Conservation (phyloP, 1,139 yeast species). For the Spencermartinsiella ligniputridi region DNA sequence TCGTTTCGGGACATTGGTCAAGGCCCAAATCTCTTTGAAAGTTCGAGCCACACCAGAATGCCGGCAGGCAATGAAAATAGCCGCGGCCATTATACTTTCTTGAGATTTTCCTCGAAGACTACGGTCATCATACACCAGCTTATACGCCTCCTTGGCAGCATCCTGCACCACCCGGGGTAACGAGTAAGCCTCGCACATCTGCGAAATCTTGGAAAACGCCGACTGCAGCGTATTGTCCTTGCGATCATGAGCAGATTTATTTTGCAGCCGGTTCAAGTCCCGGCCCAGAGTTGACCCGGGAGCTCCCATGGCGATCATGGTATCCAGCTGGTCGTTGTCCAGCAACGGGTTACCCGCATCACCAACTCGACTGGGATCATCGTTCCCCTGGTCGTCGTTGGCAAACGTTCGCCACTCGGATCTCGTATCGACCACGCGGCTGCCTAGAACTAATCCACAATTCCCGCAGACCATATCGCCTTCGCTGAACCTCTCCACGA, state of each 20-base stretch:
- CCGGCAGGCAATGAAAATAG: slow-evolving; percentile 90
- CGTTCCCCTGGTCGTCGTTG: slow-evolving; percentile 96
- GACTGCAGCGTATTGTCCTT: slow-evolving; percentile 83
- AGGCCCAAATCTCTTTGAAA: slow-evolving; percentile 92
- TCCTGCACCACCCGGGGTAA: slow-evolving; percentile 93
- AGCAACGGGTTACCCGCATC: slow-evolving; percentile 94
- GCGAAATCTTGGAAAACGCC: slow-evolving; percentile 87
- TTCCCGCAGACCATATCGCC: slow-evolving; percentile 98
- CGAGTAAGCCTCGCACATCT: slow-evolving; percentile 96
- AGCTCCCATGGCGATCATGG: slow-evolving; percentile 84
- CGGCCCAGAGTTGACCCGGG: slow-evolving; percentile 64
- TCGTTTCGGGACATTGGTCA: slow-evolving; percentile 89
- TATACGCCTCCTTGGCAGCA: slow-evolving; percentile 95
- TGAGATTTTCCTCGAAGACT: slow-evolving; percentile 86
- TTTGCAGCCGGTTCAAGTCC: slow-evolving; percentile 86
- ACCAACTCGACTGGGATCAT: slow-evolving; percentile 99
- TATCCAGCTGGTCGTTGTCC: slow-evolving; percentile 88
- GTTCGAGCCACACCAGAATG: slow-evolving; percentile 94
- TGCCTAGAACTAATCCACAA: slow-evolving; percentile 91
- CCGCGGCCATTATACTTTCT: slow-evolving; percentile 95
- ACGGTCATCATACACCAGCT: slow-evolving; percentile 84
- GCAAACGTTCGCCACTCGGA: slow-evolving; percentile 97
- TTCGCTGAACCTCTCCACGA: slow-evolving; percentile 91
- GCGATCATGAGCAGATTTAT: slow-evolving; percentile 76
- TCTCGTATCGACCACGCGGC: slow-evolving; percentile 88